These are phyloP conservation scores for Hemileccinum rubropunctum DNA, from an alignment of 768 basidiomycete genomes.

Conservation along the genomic window DNA sequence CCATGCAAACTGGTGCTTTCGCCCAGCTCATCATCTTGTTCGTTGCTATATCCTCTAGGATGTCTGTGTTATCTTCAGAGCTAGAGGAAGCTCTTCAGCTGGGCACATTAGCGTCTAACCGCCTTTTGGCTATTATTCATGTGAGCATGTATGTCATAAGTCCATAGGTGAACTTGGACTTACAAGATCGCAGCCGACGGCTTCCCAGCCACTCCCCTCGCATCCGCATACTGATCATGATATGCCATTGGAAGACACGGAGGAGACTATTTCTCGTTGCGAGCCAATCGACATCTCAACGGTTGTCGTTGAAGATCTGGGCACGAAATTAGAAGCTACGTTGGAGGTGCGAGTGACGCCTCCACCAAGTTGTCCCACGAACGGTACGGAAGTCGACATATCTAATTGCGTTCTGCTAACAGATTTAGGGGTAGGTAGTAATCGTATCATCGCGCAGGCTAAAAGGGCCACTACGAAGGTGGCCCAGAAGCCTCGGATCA, in stretches of 20 bases:
- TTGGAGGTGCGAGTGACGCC: not conserved
- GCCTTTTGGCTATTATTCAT: conserved; percentile 29
- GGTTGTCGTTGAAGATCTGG: not conserved
- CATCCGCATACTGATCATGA: conserved; percentile 3
- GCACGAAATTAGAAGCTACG: not conserved
- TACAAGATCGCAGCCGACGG: conserved; percentile 16
- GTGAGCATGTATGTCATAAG: conserved; percentile 24
- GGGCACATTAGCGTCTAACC: conserved; percentile 24
- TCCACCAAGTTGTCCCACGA: not conserved
- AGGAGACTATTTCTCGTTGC: conserved; percentile 6
- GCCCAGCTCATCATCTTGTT: conserved; percentile 64
- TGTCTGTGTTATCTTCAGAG: conserved; percentile 45
- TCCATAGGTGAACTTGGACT: not conserved
- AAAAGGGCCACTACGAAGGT: not conserved
- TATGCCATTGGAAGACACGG: conserved; percentile 14
- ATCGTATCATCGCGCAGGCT: not conserved
- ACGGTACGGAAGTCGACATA: conserved; percentile 1
- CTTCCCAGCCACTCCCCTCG: not conserved
- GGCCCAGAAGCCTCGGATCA: conserved; percentile 8
- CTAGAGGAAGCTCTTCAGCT: conserved; percentile 39
- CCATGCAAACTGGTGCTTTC: conserved; percentile 74
- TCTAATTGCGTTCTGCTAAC: not conserved
- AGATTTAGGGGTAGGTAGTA: not conserved
- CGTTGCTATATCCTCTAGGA: conserved; percentile 57
- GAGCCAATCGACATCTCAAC: not conserved